Evolutionary conservation across 345 rosid species (phyloP).

Genomic region (Rhizophora mangle): DNA sequence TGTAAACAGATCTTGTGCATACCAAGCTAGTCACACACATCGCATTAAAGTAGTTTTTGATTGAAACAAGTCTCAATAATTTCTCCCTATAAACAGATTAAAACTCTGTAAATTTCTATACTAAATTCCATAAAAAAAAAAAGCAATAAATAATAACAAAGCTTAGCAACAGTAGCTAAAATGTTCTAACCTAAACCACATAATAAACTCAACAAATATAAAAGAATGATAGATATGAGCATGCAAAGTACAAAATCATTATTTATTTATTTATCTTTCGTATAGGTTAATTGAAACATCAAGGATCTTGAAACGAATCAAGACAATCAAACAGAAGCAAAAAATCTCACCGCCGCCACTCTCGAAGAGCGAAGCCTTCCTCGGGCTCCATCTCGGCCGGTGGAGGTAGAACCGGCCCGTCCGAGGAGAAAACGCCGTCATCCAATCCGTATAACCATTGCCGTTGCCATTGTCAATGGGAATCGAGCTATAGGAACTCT

Average conservation of each 20-base stretch:
- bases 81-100: background rate
- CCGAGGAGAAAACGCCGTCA: constrained; percentile 43
- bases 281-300: background rate
- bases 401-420: constrained; percentile 72
- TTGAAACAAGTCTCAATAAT: too few relatives aligned
- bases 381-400: constrained; percentile 63
- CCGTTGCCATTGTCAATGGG: constrained; percentile 56
- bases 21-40: too few relatives aligned
- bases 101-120: background rate
- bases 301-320: constrained; percentile 2
- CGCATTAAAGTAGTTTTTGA: background rate
- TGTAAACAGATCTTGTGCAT: too few relatives aligned
- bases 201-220: background rate
- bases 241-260: background rate
- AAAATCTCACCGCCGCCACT: constrained; percentile 73
- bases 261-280: too few relatives aligned
- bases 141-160: background rate
- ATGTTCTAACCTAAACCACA: too few relatives aligned
- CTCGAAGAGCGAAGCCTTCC: constrained; percentile 63
- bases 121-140: background rate
- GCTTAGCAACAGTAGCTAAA: too few relatives aligned
- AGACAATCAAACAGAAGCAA: background rate
- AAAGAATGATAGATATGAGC: background rate
- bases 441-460: constrained; percentile 35
- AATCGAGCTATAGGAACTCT: constrained; percentile 46